Conservation (phyloP, 192 early-diverging fungal species). For the Linderina pennispora region DNA sequence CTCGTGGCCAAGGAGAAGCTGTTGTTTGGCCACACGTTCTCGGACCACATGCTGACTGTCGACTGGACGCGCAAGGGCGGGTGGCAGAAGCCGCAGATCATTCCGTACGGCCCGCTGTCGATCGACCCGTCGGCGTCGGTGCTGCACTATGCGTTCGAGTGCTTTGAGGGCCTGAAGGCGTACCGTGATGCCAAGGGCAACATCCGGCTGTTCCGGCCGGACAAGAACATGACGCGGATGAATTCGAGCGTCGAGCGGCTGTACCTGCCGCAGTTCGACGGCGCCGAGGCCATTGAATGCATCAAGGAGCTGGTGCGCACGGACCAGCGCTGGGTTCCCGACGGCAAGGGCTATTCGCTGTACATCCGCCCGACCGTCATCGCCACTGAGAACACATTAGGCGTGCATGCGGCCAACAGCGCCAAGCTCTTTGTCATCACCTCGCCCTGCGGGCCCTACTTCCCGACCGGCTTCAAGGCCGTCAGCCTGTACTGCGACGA, state of each 20-base stretch:
- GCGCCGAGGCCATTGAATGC: conserved; percentile 68
- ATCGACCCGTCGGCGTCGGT: conserved; percentile 84
- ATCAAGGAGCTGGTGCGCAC: conserved; percentile 77
- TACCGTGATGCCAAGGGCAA: conserved; percentile 88
- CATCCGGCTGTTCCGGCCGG: conserved; percentile 91
- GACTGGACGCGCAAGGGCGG: conserved; percentile 69
- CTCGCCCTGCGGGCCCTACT: conserved; percentile 94
- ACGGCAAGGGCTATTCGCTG: conserved; percentile 84
- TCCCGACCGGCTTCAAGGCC: conserved; percentile 88
- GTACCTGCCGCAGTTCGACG: conserved; percentile 77
- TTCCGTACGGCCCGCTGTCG: conserved; percentile 70
- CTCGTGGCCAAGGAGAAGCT: conserved; percentile 58
- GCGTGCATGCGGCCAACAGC: conserved; percentile 75
- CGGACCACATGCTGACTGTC: conserved; percentile 89
- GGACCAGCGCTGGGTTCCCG: conserved; percentile 87
- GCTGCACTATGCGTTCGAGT: conserved; percentile 92
- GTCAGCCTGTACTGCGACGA: conserved; percentile 79
- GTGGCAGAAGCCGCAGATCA: conserved; percentile 72
- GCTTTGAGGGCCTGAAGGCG: conserved; percentile 90
- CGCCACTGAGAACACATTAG: conserved; percentile 76
- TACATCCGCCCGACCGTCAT: conserved; percentile 93
- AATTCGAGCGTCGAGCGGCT: conserved; percentile 71
- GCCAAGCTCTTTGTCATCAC: conserved; percentile 84
- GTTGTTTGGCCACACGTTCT: conserved; percentile 83
- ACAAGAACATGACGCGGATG: conserved; percentile 95